Evolutionary conservation across 192 early-diverging fungal species (phyloP), one percentile per base, ranked within the genome.

Genomic region (Coemansia nantahalensis): DNA sequence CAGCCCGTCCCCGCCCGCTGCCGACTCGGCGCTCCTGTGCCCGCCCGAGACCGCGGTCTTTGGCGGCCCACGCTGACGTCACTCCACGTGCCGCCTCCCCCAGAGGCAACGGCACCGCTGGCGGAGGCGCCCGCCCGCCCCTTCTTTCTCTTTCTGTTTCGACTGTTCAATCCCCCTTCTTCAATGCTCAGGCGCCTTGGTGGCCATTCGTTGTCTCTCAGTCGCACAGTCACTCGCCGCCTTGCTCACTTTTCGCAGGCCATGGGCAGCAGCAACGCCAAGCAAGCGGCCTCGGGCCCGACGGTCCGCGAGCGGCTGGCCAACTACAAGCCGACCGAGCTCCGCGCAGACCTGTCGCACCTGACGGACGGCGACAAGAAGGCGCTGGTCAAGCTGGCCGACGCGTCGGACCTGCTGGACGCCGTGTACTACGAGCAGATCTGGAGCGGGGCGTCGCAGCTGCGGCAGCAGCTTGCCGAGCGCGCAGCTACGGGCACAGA

Each of bases 401-500:
- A 83, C 33, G 83, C 75, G 23, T 79, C 80, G 3, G 82, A 86
- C 39, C 46, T 83, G 22, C 61, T 89, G 30, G 80, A 80, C 62
- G 39, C 64, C 19, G 72, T 84, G 37, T 90, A 84, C 48, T 79
- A 83, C 51, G 68, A 78, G 32, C 88, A 90, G 61, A 77, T 72
- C 16, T 87, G 84, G 88, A 54, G 76, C 9, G 80, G 84, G 1
- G 85, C 83, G 46, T 52, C 79, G 36, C 51, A 35, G 5, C 62
- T 88, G 14, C 79, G 79, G 42, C 24, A 71, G n/a, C 37, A 81
- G 34, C 69, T 90, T 2, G 37, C 53, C 9, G 49, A 64, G 14
- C 26, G 68, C 7, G 71, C 63, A 32, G 12, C 21, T 13, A 21
- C 24, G 8, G 44, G 39, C 12, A 22, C 33, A 4, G 66, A 58